Evolutionary conservation across 306 rosid genomes (phyloP).

Genomic region (Vigna hirtella): DNA sequence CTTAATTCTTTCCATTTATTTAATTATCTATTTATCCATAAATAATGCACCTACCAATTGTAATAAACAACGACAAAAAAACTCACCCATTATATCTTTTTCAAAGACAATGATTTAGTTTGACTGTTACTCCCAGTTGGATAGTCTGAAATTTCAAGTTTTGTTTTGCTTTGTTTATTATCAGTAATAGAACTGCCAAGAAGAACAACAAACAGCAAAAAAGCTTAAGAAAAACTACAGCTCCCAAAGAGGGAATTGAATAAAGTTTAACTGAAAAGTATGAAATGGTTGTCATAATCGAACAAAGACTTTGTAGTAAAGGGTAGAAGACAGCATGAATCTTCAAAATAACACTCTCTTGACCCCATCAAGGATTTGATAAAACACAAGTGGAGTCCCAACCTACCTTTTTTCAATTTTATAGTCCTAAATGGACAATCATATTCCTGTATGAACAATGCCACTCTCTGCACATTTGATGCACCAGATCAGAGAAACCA

Average conservation of each 20-base stretch:
- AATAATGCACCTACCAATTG: background rate
- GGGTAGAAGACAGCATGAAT: constrained; percentile 77
- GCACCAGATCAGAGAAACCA: constrained; percentile 18
- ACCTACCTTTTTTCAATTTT: constrained; percentile 8
- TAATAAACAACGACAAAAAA: no score
- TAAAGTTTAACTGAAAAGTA: constrained; percentile 31
- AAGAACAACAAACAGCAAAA: constrained; percentile 23
- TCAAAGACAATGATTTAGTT: constrained; percentile 40
- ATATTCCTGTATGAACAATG: constrained; percentile 51
- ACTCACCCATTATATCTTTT: background rate
- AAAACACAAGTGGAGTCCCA: constrained; percentile 48
- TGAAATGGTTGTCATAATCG: constrained; percentile 64
- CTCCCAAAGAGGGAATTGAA: constrained; percentile 46
- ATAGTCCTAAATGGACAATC: constrained; percentile 52
- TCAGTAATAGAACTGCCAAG: constrained; percentile 17
- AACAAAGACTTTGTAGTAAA: constrained; percentile 58
- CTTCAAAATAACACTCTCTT: constrained; percentile 62
- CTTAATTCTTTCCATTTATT: background rate
- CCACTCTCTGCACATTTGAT: constrained; percentile 48
- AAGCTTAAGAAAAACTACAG: constrained; percentile 36
- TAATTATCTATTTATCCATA: background rate
- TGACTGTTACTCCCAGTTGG: constrained; percentile 29
- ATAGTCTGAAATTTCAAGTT: constrained; percentile 15
- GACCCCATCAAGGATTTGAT: constrained; percentile 70
- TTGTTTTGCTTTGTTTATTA: constrained; percentile 17